These are phyloP conservation scores for Talaromyces liani DNA, from an alignment of 495 filamentous ascomycete genomes.

Conservation along the genomic window DNA sequence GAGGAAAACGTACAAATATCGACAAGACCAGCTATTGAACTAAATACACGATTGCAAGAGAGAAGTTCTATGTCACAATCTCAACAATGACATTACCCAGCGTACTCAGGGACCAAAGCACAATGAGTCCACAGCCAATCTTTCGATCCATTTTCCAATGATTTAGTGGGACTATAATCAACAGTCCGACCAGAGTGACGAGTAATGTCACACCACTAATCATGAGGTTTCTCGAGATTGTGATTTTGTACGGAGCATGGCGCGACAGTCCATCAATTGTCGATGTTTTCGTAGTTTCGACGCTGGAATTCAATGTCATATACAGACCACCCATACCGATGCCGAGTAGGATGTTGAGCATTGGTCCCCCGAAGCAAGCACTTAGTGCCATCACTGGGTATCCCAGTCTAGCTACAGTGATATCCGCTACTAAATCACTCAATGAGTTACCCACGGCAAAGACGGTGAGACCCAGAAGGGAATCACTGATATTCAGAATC, in stretches of 20 bases:
- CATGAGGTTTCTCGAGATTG: slow-evolving; percentile 74
- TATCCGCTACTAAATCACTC: slow-evolving; percentile 89
- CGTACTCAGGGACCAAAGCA: slow-evolving; percentile 82
- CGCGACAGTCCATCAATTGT: slow-evolving; percentile 36
- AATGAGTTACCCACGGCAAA: slow-evolving; percentile 96
- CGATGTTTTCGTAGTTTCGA: slow-evolving; percentile 9
- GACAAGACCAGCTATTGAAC: not conserved
- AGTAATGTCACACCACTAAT: slow-evolving; percentile 76
- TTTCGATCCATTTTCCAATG: slow-evolving; percentile 81
- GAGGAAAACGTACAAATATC: not conserved
- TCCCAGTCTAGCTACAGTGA: slow-evolving; percentile 86
- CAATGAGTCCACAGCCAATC: slow-evolving; percentile 76
- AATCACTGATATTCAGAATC: slow-evolving; percentile 88
- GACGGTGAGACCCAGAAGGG: slow-evolving; percentile 89
- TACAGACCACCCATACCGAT: slow-evolving; percentile 84
- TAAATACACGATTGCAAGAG: not conserved
- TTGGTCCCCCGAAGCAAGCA: slow-evolving; percentile 94
- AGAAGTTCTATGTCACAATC: slow-evolving; percentile 23
- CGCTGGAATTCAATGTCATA: slow-evolving; percentile 53
- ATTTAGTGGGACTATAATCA: slow-evolving; percentile 78
- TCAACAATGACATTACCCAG: slow-evolving; percentile 78
- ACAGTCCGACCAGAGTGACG: slow-evolving; percentile 66
- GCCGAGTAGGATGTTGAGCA: slow-evolving; percentile 95
- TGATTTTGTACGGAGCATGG: slow-evolving; percentile 65
- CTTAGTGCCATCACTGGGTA: slow-evolving; percentile 94